Conservation (phyloP, 495 filamentous ascomycete species). For the Aspergillus haitiensis region DNA sequence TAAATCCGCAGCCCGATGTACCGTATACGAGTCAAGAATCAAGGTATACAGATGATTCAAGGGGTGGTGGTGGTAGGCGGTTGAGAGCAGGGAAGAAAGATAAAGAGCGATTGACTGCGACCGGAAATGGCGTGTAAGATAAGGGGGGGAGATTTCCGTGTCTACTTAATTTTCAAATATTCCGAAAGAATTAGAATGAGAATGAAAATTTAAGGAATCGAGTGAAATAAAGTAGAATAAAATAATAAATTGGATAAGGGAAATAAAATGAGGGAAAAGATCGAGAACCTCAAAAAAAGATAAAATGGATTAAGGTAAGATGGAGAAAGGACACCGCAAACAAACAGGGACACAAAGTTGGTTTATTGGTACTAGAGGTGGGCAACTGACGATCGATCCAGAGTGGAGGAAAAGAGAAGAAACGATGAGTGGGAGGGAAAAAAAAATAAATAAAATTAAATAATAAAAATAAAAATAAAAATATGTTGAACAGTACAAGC, state of each 20-base stretch:
- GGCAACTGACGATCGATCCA: slow-evolving; percentile 16
- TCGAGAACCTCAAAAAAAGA: slow-evolving; percentile 6
- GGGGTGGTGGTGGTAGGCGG: neutral
- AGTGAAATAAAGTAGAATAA: slow-evolving; percentile 4
- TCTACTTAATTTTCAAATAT: neutral
- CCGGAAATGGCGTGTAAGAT: neutral
- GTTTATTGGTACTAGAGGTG: slow-evolving; percentile 6
- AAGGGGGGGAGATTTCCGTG: neutral
- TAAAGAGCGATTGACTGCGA: neutral
- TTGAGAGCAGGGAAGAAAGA: neutral
- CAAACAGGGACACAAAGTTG: slow-evolving; percentile 10
- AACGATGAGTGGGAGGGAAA: slow-evolving; percentile 5
- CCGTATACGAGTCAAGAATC: no score
- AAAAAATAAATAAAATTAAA: neutral
- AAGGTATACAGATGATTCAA: neutral
- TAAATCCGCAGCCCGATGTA: no score
- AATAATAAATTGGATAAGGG: neutral
- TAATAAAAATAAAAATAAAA: slow-evolving; percentile 1
- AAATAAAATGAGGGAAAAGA: slow-evolving; percentile 10
- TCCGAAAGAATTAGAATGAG: neutral
- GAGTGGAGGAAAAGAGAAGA: slow-evolving; percentile 15
- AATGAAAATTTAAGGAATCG: slow-evolving; percentile 6
- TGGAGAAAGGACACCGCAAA: slow-evolving; percentile 5
- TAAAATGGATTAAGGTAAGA: slow-evolving; percentile 6
- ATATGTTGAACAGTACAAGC: no score